Base-by-base conservation (phyloP, 257 asterid genomes). In the Penstemon davidsonii region DNA sequence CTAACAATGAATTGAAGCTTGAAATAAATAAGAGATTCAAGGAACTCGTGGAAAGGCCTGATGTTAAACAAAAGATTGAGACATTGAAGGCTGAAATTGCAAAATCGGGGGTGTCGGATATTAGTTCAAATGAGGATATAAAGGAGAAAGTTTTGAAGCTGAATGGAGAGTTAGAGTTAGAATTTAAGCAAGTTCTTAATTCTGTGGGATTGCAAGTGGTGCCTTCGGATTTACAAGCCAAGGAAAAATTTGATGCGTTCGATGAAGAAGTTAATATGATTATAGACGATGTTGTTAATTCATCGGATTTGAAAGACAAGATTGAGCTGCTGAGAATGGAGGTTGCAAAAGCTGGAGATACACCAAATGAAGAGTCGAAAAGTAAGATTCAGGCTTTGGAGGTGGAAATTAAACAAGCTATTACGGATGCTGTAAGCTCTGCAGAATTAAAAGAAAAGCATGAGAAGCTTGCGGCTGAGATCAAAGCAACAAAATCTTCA, bases 221-320 rank as follows among this genome's bases (percentile, higher is more conserved):
- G 55, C 72, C 94, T 71, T 4, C 70, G 40, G 51, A 64, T 25
- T 64, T 55, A 41, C 80, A 70, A 58, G 86, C 81, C 25, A 60
- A 70, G 75, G 75, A 59, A 55, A 83, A 78, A 76, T 9, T 86
- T 46, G 81, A 77, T 10, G 75, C 75, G 7, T 86, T 86, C 7
- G 76, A 82, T 57, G 80, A 78, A 58, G 85, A 92, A 76, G 76
- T 82, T 68, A 55, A 46, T 4, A 71, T 64, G 77, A 55, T 81
- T 40, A 81, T 87, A 73, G 91, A 84, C 41, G 79, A 86, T 61
- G 83, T 65, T 9, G 73, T 81, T 45, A 68, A 43, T 68, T 82
- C 96, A n/a, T 75, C 88, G 3, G 90, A 82, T 66, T 68, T 92
- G 88, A 90, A 84, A 76, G 78, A 75, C 46, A 87, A 75, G 81